Base-by-base conservation (phyloP, 805 yeast genomes). In the Ogataea glucozyma region DNA sequence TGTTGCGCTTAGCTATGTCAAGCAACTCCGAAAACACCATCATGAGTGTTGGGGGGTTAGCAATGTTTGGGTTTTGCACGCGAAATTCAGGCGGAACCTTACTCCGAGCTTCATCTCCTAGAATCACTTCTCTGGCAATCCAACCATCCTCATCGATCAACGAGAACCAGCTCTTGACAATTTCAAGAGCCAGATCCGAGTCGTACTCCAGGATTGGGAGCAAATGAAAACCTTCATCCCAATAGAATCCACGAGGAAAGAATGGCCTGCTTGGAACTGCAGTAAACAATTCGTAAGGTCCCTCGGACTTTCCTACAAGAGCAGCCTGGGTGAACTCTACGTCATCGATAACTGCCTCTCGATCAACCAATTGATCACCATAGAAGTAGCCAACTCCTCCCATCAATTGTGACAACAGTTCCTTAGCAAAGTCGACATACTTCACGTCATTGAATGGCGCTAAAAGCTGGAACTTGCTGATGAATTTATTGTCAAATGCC, bases 191-290 rank as follows among this genome's bases (percentile, higher is more conserved):
- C 32, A 90, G 69, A 57, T 88, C 96, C 12, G 86, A 73, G 64
- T 93, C 98, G 60, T 84, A 90, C 36, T 84, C 83, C 53, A 86
- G 64, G 27, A 93, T 69, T 6, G 95, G 95, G 30, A 90, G 69
- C 46, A 91, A 70, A 62, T 91, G 97, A 65, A 93, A 93, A 0
- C 99, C 99, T 66, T 93, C 99, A 65, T 93, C 99, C 99, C 99
- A 93, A 59, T 87, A 88, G 58, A 93, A 93, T 0, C 99, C 99
- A 49, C 99, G 75, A 3, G 99, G 98, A 65, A 93, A 93, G 58
- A 87, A 88, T 0, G 96, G 88, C 40, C 99, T 74, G 37, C 96
- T 87, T 2, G 99, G 99, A 24, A 88, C 93, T 17, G 88, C 72
- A 0, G 93, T 77, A 56, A 89, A 87, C 37, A 93, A 66, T 50